These are phyloP conservation scores for Nemania sp. DNA, from an alignment of 2,329 filamentous ascomycete species.

Conservation along the genomic window DNA sequence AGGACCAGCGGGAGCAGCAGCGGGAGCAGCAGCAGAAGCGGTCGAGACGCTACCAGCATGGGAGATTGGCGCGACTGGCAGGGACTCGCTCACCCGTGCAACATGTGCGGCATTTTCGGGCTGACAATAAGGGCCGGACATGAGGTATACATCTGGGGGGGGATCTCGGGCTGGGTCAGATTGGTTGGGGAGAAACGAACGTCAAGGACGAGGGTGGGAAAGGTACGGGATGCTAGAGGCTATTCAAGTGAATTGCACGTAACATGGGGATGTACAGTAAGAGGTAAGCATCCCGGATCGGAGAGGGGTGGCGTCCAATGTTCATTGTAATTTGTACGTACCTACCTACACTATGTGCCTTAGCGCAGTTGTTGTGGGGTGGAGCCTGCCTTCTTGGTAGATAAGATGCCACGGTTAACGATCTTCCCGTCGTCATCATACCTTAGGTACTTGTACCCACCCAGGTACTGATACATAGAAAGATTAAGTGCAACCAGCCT, in stretches of 20 bases:
- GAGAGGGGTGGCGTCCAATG: conserved; percentile 26
- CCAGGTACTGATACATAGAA: too few species aligned
- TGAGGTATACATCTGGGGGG: conserved; percentile 60
- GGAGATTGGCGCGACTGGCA: conserved; percentile 28
- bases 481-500: too few species aligned
- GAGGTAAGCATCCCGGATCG: conserved; percentile 14
- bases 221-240: conserved; percentile 32
- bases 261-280: conserved; percentile 21
- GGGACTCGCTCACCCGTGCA: conserved; percentile 38
- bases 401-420: conserved; percentile 2
- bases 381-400: conserved; percentile 12
- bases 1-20: conserved; percentile 20
- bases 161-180: conserved; percentile 24
- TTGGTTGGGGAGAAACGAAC: conserved; percentile 13
- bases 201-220: conserved; percentile 29
- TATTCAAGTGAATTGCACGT: conserved; percentile 18
- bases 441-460: neutral
- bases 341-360: neutral
- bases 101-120: conserved; percentile 60
- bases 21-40: conserved; percentile 21
- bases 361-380: conserved; percentile 7
- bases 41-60: conserved; percentile 29
- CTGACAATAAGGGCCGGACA: conserved; percentile 57
- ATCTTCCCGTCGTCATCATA: conserved; percentile 16
- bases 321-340: neutral